Evolutionary conservation across 1,284 basidiomycete species (phyloP).

Genomic region (Stereum hirsutum): DNA sequence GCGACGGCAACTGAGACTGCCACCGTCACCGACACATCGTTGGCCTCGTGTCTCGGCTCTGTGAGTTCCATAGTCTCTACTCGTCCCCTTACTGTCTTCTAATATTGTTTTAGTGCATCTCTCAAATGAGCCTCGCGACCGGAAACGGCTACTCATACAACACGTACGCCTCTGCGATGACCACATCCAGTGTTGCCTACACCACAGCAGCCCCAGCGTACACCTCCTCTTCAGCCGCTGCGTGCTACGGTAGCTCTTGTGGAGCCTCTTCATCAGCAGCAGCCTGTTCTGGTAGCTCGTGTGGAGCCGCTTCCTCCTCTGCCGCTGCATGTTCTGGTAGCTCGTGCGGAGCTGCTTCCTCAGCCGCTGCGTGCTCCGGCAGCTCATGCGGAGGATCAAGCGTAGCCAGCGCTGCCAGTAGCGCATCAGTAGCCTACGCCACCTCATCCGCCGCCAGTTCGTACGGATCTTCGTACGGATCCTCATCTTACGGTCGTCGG

Average conservation of each 20-base stretch:
- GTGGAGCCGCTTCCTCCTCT: not conserved
- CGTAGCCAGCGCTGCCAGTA: no score
- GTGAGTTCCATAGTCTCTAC: constrained; percentile 20
- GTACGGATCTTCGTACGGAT: not conserved
- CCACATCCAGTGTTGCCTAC: constrained; percentile 14
- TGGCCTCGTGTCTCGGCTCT: constrained; percentile 39
- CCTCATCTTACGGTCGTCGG: no score
- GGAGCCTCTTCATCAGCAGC: constrained; percentile 1
- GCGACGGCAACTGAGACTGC: constrained; percentile 38
- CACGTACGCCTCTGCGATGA: constrained; percentile 32
- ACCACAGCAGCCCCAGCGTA: constrained; percentile 4
- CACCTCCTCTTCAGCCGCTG: constrained; percentile 7
- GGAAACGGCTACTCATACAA: constrained; percentile 45
- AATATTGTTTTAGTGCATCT: constrained; percentile 39
- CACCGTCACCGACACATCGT: constrained; percentile 20
- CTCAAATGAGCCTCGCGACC: constrained; percentile 35
- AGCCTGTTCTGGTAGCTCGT: constrained; percentile 1
- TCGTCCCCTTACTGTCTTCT: constrained; percentile 4
- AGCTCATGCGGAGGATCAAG: constrained; percentile 3
- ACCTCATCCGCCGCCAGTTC: constrained; percentile 4
- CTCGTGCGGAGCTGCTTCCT: constrained; percentile 2
- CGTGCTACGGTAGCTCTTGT: constrained; percentile 7
- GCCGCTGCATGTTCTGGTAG: constrained; percentile 4
- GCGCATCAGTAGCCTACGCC: not conserved
- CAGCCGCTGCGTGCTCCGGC: not conserved